Evolutionary conservation across 495 filamentous ascomycete genomes (phyloP), one percentile per base, ranked within the genome.

Genomic region (Penicillium waksmanii): DNA sequence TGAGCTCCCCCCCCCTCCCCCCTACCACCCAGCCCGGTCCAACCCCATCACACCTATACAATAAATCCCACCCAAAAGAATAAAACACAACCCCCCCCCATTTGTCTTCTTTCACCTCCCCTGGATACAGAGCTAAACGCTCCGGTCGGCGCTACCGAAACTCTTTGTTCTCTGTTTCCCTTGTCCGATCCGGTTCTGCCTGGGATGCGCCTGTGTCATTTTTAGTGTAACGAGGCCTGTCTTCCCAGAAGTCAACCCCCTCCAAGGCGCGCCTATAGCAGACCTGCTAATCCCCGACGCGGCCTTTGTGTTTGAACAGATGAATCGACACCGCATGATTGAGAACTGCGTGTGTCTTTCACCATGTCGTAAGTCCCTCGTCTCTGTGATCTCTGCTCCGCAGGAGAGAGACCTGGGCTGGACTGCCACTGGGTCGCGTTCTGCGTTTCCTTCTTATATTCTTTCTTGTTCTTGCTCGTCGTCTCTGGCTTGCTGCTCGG

Each of bases 311-410:
- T 73, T 73, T 72, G 66, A 74, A 73, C 75, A 77, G 73, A 77
- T 78, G 75, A 77, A 66, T 70, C 66, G 66, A 55, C 68, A 65
- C 64, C 66, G 67, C 66, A 68, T 77, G 74, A 71, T 75, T 76
- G 74, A 64, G 67, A 70, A 67, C 63, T 62, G 57, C 64, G 60
- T 67, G 61, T 67, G 65, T 69, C 67, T 56, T 74, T 73, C 74
- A 78, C 70, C 63, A 82, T 82, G 79, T 81, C 79, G 79, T 82
- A 78, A 82, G 79, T 82, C 65, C 56, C 61, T 66, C 60, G 69
- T 72, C 67, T 72, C 67, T 71, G 54, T 70, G 67, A 70, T 70
- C 67, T 70, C 65, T 63, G 54, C 64, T 53, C 51, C 64, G 34
- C 51, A 58, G 67, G 57, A 65, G 67, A 56, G 67, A 70, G 67